Base-by-base conservation (phyloP, 2,329 filamentous ascomycete genomes). In the Thermomyces lanuginosus region DNA sequence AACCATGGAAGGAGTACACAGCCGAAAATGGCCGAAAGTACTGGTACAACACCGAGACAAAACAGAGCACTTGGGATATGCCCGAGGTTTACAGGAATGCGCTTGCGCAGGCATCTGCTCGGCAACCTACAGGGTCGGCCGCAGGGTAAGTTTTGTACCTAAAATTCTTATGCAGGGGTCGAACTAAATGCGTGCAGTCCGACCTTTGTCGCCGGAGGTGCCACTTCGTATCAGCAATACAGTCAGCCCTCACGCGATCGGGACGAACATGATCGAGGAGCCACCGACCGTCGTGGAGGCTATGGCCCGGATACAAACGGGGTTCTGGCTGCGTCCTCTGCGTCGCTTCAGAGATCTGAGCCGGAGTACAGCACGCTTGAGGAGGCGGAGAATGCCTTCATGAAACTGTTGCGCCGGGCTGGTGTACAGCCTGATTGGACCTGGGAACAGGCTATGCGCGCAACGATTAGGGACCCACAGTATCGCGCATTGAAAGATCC, bases 61-160 rank as follows among this genome's bases (percentile, higher is more conserved):
- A 86, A 55, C 69, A 83, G 58, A 95, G 83, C 51, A 82, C 79
- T 16, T 98, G 89, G 89, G 77, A 84, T 45, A 84, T 92, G 67
- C 89, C 89, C 30, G 78, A 82, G 29, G 71, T 60, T 36, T 84
- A 84, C 56, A 82, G 79, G 46, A 66, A 66, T 41, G 78, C 80
- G 33, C 61, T 84, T 31, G 74, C 74, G 27, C 67, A 71, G 36
- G 61, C n/a, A n/a, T n/a, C n/a, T n/a, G n/a, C 41, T 28, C 49
- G 49, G 29, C 46, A 54, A 10, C 49, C 59, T 15, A 52, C 56
- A 19, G 54, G 55, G 31, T 55, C 58, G 17, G 40, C 53, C 20
- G 49, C 57, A 34, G 51, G 58, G 61, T 66, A 54, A 44, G 61
- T 54, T 7, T 9, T 12, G 4, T 16, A 5, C 16, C 12, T 13